These are phyloP conservation scores for Microcos paniculata DNA, from an alignment of 345 rosid genomes.

Conservation along the genomic window DNA sequence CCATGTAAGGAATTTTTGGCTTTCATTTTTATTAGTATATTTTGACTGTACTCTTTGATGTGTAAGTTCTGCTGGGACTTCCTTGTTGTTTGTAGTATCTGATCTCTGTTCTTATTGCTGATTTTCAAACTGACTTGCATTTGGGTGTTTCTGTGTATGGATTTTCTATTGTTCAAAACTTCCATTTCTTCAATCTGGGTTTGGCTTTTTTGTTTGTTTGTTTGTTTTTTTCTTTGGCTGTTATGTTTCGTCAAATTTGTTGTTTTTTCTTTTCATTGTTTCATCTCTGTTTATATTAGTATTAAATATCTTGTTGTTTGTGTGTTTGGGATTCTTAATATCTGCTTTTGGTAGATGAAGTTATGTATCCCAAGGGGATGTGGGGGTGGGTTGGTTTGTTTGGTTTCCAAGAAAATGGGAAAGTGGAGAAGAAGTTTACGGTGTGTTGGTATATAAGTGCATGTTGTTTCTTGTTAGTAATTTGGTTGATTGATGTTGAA, in stretches of 20 bases:
- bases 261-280: background rate
- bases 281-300: background rate
- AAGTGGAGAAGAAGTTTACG: background rate
- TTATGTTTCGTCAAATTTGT: no score
- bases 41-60: background rate
- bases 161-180: background rate
- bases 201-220: background rate
- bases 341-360: background rate
- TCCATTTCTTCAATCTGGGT: background rate
- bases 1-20: background rate
- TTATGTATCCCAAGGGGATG: background rate
- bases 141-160: conserved; percentile 6
- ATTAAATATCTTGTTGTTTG: background rate
- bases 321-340: background rate
- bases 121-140: background rate
- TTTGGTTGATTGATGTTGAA: background rate
- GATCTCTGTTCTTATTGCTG: background rate
- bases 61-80: background rate
- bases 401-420: conserved; percentile 5
- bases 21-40: background rate
- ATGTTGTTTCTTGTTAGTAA: conserved; percentile 9
- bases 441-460: background rate
- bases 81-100: background rate
- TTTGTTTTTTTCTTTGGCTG: no score
- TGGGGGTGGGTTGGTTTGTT: background rate